phyloP scores from a whole-genome alignment of 441 rosid genomes.

The Pelargonium australe region DNA sequence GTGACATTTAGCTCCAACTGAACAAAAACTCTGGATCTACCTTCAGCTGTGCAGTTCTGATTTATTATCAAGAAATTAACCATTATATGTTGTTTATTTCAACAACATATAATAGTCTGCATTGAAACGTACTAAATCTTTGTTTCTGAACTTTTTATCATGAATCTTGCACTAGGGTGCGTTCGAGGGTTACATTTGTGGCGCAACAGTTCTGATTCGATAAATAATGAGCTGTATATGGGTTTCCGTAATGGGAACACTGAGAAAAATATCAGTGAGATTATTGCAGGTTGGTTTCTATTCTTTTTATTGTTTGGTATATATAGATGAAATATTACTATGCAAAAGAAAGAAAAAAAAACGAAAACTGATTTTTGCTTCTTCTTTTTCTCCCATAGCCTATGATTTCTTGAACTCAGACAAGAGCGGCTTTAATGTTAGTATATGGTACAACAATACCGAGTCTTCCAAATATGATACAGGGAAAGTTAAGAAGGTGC shows the following conservation, averaged over 20 bases:
- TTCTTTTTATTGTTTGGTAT: neutral
- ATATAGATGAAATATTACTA: neutral
- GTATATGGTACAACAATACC: constrained; percentile 16
- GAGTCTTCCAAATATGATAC: neutral
- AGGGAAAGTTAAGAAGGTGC: neutral
- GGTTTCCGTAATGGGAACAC: constrained; percentile 12
- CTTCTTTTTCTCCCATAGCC: constrained; percentile 6
- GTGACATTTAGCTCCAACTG: neutral
- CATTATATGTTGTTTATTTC: neutral
- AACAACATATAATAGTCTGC: neutral
- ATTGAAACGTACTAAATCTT: neutral
- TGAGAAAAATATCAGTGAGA: constrained; percentile 10
- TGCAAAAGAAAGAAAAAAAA: neutral
- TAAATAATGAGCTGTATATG: constrained; percentile 14
- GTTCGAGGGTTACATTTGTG: constrained; percentile 11
- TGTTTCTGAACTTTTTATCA: neutral
- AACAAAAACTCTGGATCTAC: neutral
- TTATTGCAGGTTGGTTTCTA: constrained; percentile 11
- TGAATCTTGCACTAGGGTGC: neutral
- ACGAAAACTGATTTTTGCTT: neutral
- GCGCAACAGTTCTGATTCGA: constrained; percentile 9
- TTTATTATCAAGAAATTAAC: neutral
- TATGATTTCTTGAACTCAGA: constrained; percentile 18
- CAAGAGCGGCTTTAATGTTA: constrained; percentile 8
- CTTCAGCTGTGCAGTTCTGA: neutral